These are phyloP conservation scores for Emericellopsis terricola DNA, from an alignment of 495 filamentous ascomycete genomes.

Conservation along the genomic window DNA sequence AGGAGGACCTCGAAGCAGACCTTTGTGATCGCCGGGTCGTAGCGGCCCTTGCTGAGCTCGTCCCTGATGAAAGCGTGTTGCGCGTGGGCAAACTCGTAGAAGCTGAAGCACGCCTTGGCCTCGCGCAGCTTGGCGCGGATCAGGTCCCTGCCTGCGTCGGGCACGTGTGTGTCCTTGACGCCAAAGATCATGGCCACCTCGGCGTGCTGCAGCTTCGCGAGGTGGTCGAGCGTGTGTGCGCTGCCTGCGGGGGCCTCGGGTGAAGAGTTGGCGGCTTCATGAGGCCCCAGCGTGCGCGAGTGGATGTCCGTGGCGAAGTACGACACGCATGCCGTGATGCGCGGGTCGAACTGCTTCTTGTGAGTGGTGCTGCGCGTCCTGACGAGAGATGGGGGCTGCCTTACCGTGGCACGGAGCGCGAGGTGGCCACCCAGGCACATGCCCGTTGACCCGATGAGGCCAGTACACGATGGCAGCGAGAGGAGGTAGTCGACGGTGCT, in stretches of 20 bases:
- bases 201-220: slow-evolving; percentile 29
- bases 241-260: slow-evolving; percentile 10
- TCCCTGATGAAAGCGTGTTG: slow-evolving; percentile 97
- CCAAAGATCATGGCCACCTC: slow-evolving; percentile 87
- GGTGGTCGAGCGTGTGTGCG: slow-evolving; percentile 23
- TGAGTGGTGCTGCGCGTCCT: not conserved
- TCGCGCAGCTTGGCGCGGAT: slow-evolving; percentile 73
- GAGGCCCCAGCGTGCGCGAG: slow-evolving; percentile 46
- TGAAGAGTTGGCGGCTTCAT: slow-evolving; percentile 14
- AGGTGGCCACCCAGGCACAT: slow-evolving; percentile 96
- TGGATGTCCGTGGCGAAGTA: slow-evolving; percentile 95
- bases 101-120: slow-evolving; percentile 56
- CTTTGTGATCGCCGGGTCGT: slow-evolving; percentile 72
- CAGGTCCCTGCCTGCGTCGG: slow-evolving; percentile 66
- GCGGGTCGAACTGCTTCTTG: slow-evolving; percentile 54
- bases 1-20: slow-evolving; percentile 85
- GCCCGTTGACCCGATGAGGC: slow-evolving; percentile 69
- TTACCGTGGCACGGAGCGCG: slow-evolving; percentile 56
- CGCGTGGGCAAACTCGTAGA: slow-evolving; percentile 79
- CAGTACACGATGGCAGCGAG: slow-evolving; percentile 62
- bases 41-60: slow-evolving; percentile 81
- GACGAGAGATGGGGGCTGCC: slow-evolving; percentile 1
- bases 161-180: slow-evolving; percentile 79
- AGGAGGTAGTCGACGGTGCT: slow-evolving; percentile 60
- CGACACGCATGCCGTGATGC: slow-evolving; percentile 59